Conservation (phyloP, 495 filamentous ascomycete genomes). For the Hypoxylon perforatum region DNA sequence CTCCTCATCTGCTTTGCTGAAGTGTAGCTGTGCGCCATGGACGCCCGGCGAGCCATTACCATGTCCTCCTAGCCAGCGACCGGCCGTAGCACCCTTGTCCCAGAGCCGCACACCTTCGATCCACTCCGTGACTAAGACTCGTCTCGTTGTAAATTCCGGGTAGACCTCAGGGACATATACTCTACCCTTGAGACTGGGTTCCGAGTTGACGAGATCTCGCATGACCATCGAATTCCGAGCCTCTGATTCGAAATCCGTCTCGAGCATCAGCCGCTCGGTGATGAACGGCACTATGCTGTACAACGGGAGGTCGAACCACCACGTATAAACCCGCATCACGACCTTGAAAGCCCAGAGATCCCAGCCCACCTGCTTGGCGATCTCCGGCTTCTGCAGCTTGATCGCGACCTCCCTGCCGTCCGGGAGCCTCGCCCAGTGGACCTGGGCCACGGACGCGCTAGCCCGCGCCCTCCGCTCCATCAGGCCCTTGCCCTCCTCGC, state of each 20-base stretch:
- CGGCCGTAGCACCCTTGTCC: conserved; percentile 82
- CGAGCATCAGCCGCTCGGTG: conserved; percentile 83
- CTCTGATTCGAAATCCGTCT: conserved; percentile 95
- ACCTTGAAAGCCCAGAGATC: conserved; percentile 94
- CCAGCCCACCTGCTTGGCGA: conserved; percentile 87
- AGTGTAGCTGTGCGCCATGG: conserved; percentile 72
- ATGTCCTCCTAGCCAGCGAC: conserved; percentile 80
- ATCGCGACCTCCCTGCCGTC: conserved; percentile 92
- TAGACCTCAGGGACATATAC: conserved; percentile 92
- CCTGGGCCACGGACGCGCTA: conserved; percentile 92
- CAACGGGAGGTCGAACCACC: conserved; percentile 86
- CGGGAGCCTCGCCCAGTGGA: conserved; percentile 87
- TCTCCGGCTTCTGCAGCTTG: conserved; percentile 97
- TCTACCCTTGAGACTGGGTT: conserved; percentile 77
- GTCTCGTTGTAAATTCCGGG: conserved; percentile 80
- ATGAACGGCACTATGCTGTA: conserved; percentile 91
- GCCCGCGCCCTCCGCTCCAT: conserved; percentile 91
- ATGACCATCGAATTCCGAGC: conserved; percentile 88
- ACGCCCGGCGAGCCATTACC: conserved; percentile 80
- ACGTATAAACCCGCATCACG: conserved; percentile 79
- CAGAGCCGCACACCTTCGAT: conserved; percentile 92
- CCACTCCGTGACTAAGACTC: conserved; percentile 97
- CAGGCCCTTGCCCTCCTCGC: conserved; percentile 71
- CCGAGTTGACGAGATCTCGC: conserved; percentile 77
- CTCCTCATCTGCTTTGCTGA: conserved; percentile 53